Percentiles rank a stretch among this genome's conserved stretches.
Conservation (phyloP, 129 eudicot genomes). For the Centrapalus pauciflorus region DNA sequence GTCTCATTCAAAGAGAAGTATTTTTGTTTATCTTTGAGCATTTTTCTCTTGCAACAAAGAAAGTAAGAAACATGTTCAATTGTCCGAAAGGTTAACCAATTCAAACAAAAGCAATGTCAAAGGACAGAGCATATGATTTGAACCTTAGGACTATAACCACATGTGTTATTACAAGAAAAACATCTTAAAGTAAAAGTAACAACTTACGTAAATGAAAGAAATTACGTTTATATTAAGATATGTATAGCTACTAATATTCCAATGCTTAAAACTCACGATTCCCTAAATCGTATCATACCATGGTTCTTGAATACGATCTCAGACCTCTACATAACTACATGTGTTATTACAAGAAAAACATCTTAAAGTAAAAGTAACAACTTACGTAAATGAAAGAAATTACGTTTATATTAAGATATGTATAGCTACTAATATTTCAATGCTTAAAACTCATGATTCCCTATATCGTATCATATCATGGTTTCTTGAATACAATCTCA, state of each 20-base stretch:
- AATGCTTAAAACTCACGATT: background rate
- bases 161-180: background rate
- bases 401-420: background rate
- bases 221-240: background rate
- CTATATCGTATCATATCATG: background rate
- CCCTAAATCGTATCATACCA: too few species aligned
- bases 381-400: background rate
- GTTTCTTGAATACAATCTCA: too few species aligned
- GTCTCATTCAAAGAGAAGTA: background rate
- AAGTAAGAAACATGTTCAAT: background rate
- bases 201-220: background rate
- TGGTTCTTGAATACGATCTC: too few species aligned
- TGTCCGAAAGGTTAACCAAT: background rate
- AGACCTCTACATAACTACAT: background rate
- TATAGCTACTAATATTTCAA: background rate
- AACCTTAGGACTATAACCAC: background rate
- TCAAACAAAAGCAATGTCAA: background rate
- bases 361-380: background rate
- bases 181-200: background rate
- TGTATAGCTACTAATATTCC: background rate
- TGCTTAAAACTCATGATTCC: background rate
- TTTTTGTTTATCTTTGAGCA: background rate
- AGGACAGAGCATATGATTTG: background rate
- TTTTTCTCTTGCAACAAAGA: background rate
- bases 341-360: background rate